Percentiles rank a stretch among this genome's conserved stretches.
These are phyloP conservation scores for Onygenales sp. DNA, from an alignment of 2,329 filamentous ascomycete species.

Conservation along the genomic window DNA sequence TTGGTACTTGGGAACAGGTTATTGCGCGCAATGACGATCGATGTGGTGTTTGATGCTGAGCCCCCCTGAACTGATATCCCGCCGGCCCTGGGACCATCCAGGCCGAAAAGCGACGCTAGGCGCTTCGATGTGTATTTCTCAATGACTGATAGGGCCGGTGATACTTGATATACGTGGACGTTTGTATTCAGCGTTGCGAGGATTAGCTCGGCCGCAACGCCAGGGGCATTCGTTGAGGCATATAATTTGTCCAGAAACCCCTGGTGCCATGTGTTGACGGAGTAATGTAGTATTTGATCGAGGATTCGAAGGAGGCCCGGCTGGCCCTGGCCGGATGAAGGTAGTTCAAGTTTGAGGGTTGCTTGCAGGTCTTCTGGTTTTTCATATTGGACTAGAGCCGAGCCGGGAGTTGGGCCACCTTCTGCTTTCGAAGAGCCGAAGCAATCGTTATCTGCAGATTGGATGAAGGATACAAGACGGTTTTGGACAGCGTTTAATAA, in stretches of 20 bases:
- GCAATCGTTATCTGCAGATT: constrained; percentile 28
- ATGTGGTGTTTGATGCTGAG: constrained; percentile 73
- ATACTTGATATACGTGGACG: constrained; percentile 87
- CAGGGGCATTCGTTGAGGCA: constrained; percentile 78
- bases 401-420: constrained; percentile 30
- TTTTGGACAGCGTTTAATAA: constrained; percentile 32
- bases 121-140: constrained; percentile 71
- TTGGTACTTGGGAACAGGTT: constrained; percentile 74
- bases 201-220: constrained; percentile 74
- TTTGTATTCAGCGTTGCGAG: constrained; percentile 87
- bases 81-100: constrained; percentile 57
- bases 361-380: constrained; percentile 50
- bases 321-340: constrained; percentile 51
- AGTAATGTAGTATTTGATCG: constrained; percentile 65
- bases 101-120: constrained; percentile 68
- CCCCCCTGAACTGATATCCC: constrained; percentile 74
- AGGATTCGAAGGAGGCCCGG: constrained; percentile 66
- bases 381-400: constrained; percentile 55
- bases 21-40: constrained; percentile 81
- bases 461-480: constrained; percentile 37
- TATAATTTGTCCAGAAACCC: constrained; percentile 96
- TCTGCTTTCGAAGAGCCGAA: constrained; percentile 3
- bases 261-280: constrained; percentile 97
- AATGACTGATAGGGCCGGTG: constrained; percentile 74
- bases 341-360: constrained; percentile 44